A percentile compares a stretch with the other conserved stretches of the same genome.
Conservation (phyloP, 257 asterid genomes). For the Solanum chilense region DNA sequence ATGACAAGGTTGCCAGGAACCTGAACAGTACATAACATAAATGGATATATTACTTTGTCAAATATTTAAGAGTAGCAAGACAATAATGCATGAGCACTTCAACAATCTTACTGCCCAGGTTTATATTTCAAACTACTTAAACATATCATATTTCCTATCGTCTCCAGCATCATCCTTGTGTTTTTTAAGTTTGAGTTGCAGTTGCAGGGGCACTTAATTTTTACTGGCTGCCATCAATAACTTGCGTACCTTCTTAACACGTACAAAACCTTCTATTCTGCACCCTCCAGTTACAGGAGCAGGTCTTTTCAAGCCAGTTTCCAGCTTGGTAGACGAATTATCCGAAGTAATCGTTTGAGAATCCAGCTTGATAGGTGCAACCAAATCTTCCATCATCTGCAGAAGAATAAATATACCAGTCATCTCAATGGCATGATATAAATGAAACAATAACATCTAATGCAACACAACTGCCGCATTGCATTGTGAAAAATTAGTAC, state of each 20-base stretch:
- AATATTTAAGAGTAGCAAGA: not conserved
- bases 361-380: conserved; percentile 58
- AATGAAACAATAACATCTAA: not conserved
- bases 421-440: not conserved
- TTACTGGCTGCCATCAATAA: not conserved
- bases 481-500: not conserved
- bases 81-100: not conserved
- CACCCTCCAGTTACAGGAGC: conserved; percentile 96
- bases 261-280: conserved; percentile 91
- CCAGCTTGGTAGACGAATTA: conserved; percentile 15
- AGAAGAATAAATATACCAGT: conserved; percentile 1
- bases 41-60: not conserved
- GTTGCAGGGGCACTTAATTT: not conserved
- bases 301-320: conserved; percentile 54
- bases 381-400: conserved; percentile 87
- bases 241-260: conserved; percentile 73
- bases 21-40: conserved; percentile 29
- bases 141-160: not conserved
- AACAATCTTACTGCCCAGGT: not conserved
- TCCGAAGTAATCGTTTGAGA: conserved; percentile 38
- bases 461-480: not conserved
- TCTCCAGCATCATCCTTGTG: not conserved
- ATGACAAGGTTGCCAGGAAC: conserved; percentile 90
- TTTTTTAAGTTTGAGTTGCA: not conserved
- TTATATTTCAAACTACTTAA: not conserved